Evolutionary conservation across 441 rosid species (phyloP).

Genomic region (Populus hybrid): DNA sequence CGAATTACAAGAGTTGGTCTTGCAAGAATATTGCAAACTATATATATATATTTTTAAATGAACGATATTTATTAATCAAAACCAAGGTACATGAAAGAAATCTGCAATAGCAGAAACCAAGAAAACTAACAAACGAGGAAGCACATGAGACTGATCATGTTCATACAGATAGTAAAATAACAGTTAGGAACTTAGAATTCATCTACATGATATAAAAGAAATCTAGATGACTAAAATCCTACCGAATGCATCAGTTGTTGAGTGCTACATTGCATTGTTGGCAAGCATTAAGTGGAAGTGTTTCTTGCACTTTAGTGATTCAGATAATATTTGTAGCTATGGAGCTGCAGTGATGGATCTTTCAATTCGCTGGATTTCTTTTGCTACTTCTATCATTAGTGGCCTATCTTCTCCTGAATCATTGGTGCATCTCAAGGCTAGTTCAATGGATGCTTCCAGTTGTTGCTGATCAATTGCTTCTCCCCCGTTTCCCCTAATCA

Average conservation of each 20-base stretch:
- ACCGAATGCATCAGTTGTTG: not conserved
- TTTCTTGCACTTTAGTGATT: not conserved
- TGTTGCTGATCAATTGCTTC: not conserved
- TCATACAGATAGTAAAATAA: not conserved
- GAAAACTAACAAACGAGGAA: not conserved
- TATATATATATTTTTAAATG: not conserved
- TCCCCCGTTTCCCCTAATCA: not conserved
- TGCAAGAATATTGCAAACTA: not conserved
- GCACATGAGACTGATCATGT: not conserved
- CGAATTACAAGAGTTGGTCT: not conserved
- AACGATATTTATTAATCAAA: not conserved
- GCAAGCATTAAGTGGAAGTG: not conserved
- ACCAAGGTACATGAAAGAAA: not conserved
- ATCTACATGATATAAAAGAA: not conserved
- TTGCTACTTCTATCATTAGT: not conserved
- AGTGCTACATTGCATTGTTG: not conserved
- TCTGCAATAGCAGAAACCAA: not conserved
- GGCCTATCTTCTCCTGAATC: not conserved
- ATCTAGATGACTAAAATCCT: too few species aligned
- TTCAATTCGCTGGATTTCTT: not conserved
- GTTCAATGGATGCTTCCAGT: not conserved
- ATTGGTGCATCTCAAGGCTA: not conserved
- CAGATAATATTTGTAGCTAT: not conserved
- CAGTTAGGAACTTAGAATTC: not conserved
- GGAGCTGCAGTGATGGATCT: not conserved